Base-by-base conservation (phyloP, 306 rosid genomes). In the Cucurbita pepo region DNA sequence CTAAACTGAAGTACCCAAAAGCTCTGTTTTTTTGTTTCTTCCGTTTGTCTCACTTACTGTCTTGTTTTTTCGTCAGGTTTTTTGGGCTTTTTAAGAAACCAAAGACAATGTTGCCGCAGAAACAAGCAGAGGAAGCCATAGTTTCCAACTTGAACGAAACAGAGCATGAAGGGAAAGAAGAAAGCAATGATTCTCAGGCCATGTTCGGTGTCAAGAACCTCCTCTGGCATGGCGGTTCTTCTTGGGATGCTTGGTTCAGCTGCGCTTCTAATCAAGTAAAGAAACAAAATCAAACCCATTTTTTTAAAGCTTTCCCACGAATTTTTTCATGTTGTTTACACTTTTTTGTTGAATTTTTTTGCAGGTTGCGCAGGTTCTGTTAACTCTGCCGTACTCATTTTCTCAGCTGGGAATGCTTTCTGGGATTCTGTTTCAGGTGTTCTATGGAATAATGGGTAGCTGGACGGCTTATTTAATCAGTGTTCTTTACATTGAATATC, bases 401-500 rank as follows among this genome's bases (percentile, higher is more conserved):
- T 94, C 99, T 21, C 99, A 94, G 81, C 89, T 94, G 70, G 99
- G 99, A 0, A 79, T 95, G 82, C 62, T 91, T 38, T 95, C 99
- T 8, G 99, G 99, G 11, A 76, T 95, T 44, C 13, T 91, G 78
- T 79, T 95, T 65, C 99, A 95, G 79, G 10, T 95, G 1, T 91
- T 95, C 84, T 95, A 95, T 43, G 99, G 99, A 7, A 2, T 95
- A 11, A 10, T 95, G 2, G 99, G 99, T 53, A 95, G 99, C 83
- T 95, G 99, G 99, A 95, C 99, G 21, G 99, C 99, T 1, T 95
- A 95, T 84, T 69, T 95, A 5, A 95, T 95, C 76, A 91, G 96
- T 79, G 96, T 95, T n/a, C 99, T 95, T 74, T 95, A 95, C 40
- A 10, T 91, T n/a, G 99, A 95, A 73, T 95, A 83, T 76, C 71